A percentile compares a stretch with the other conserved stretches of the same genome.
Evolutionary conservation across 2,329 filamentous ascomycete species (phyloP).

Genomic region (Penicillium sp.): DNA sequence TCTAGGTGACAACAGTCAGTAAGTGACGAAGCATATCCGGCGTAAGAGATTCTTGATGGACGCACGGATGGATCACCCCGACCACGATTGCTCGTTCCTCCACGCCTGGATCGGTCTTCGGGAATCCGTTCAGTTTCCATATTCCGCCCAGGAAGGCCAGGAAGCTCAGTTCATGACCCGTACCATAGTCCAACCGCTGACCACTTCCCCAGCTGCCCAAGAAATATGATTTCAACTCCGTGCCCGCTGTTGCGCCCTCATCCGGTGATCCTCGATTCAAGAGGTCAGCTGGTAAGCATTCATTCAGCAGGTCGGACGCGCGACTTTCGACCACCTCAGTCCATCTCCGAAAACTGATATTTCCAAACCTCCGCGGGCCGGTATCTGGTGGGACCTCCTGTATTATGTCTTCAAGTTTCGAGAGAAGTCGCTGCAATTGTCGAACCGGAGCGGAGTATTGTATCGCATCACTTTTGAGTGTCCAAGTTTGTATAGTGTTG

Average conservation of each 20-base stretch:
- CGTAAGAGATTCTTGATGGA: conserved; percentile 19
- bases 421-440: conserved; percentile 64
- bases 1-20: conserved; percentile 40
- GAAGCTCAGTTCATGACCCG: conserved; percentile 93
- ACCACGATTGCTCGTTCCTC: conserved; percentile 78
- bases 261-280: conserved; percentile 32
- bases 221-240: conserved; percentile 76
- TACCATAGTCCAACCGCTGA: conserved; percentile 90
- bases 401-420: conserved; percentile 63
- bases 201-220: conserved; percentile 83
- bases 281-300: conserved; percentile 53
- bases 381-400: conserved; percentile 78
- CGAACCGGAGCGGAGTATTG: conserved; percentile 58
- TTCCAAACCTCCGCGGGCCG: conserved; percentile 87
- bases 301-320: conserved; percentile 54
- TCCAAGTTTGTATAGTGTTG: conserved; percentile 50
- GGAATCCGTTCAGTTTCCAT: conserved; percentile 86
- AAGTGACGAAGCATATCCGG: conserved; percentile 2
- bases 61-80: conserved; percentile 77
- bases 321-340: conserved; percentile 64
- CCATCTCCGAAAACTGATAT: conserved; percentile 87
- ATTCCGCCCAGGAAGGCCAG: conserved; percentile 83
- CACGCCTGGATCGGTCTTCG: conserved; percentile 50
- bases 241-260: conserved; percentile 48
- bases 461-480: conserved; percentile 38